Base-by-base conservation (phyloP, 306 rosid genomes). In the Amphicarpaea edgeworthii region DNA sequence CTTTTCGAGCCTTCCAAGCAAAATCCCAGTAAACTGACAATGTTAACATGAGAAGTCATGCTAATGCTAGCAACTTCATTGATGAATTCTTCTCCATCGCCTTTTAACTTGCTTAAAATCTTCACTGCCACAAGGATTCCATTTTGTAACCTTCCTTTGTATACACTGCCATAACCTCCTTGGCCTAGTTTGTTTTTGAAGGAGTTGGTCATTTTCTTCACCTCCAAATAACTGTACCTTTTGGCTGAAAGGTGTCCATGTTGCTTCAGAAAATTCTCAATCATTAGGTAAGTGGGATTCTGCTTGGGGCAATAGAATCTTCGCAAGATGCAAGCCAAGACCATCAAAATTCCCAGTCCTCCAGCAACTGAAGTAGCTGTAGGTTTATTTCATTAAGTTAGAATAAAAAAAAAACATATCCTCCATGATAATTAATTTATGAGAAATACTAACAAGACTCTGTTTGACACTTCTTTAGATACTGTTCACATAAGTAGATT, bases 111-210 rank as follows among this genome's bases (percentile, higher is more conserved):
- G 12, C 23, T 75, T 21, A 83, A 20, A 20, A 83, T 12, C 84
- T 79, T 83, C 76, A 70, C 82, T 1, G 84, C 87, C 51, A 79
- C 63, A 38, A 45, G 66, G 64, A 14, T 0, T 2, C 76, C 76
- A 6, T 83, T 73, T 0, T 70, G 55, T 8, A 70, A 14, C 28
- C 61, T 63, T 15, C 84, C 86, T 32, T 80, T 84, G 65, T 84
- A 76, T 14, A 84, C 85, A 59, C 70, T 32, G 12, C 80, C 87
- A 37, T 42, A 84, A 5, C 85, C 85, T 9, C 87, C 85, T 51
- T 68, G 70, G 8, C 85, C 87, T 20, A 84, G 32, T 53, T 76
- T 84, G 14, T 66, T 26, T 28, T 37, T 66, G 41, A 77, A 59
- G 68, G 68, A 61, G 62, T 59, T 60, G 46, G 87, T 67, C 80